These are phyloP conservation scores for Ophiostoma ulmi DNA, from an alignment of 2,329 filamentous ascomycete genomes.

Conservation along the genomic window DNA sequence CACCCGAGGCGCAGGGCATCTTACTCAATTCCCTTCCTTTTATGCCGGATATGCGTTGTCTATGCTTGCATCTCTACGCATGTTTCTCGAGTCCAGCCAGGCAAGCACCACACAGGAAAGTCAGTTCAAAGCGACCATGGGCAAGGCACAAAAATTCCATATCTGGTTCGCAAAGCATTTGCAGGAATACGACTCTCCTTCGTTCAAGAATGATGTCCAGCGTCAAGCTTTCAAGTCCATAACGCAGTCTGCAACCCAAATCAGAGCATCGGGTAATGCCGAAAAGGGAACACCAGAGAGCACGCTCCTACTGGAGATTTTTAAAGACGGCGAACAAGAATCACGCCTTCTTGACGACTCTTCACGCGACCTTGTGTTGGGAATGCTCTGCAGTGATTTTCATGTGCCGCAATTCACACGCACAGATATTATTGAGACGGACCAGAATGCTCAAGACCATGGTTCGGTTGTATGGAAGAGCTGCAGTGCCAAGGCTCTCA, in stretches of 20 bases:
- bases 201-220: constrained; percentile 46
- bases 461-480: constrained; percentile 71
- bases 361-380: constrained; percentile 65
- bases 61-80: constrained; percentile 69
- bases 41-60: constrained; percentile 75
- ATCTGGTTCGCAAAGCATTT: constrained; percentile 72
- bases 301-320: constrained; percentile 69
- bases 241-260: constrained; percentile 61
- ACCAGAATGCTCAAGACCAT: constrained; percentile 57
- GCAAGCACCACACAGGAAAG: constrained; percentile 79
- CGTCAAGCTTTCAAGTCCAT: constrained; percentile 60
- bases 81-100: constrained; percentile 69
- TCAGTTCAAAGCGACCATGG: constrained; percentile 71
- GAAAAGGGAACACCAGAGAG: constrained; percentile 69
- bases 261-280: constrained; percentile 64
- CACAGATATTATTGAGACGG: constrained; percentile 64
- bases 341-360: constrained; percentile 63
- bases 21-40: constrained; percentile 65
- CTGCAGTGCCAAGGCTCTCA: constrained; percentile 59
- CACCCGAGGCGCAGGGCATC: constrained; percentile 57
- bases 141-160: constrained; percentile 70
- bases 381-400: constrained; percentile 71
- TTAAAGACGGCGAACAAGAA: constrained; percentile 63
- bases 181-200: constrained; percentile 52
- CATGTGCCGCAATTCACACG: constrained; percentile 51